phyloP scores from a whole-genome alignment of 306 rosid genomes.

The Senna siamea region DNA sequence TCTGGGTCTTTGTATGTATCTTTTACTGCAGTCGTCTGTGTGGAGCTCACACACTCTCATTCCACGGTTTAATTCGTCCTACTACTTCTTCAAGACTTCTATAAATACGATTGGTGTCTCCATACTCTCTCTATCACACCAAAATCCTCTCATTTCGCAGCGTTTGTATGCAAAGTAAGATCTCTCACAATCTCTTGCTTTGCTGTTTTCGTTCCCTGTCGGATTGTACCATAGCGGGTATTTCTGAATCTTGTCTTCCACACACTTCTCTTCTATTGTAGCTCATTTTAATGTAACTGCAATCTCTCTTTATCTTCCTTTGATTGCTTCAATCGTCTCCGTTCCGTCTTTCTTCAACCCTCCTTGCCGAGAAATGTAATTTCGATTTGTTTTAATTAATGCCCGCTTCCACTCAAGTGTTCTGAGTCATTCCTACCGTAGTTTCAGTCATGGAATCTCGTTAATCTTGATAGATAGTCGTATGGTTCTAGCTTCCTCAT shows the following conservation, averaged over 20 bases:
- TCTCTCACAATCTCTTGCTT: conserved; percentile 41
- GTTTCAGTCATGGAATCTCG: conserved; percentile 69
- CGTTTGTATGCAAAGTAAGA: conserved; percentile 33
- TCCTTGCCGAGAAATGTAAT: conserved; percentile 64
- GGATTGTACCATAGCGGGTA: conserved; percentile 25
- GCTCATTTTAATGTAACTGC: conserved; percentile 64
- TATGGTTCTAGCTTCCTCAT: conserved; percentile 28
- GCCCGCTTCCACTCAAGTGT: conserved; percentile 49
- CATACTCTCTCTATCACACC: conserved; percentile 51
- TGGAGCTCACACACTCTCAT: neutral
- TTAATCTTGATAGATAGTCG: conserved; percentile 45
- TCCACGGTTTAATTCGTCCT: neutral
- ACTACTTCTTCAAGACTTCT: conserved; percentile 12
- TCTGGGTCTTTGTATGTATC: neutral
- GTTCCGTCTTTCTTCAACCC: conserved; percentile 24
- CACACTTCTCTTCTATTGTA: conserved; percentile 15
- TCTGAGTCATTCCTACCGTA: conserved; percentile 48
- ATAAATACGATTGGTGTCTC: conserved; percentile 48
- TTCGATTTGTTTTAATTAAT: conserved; percentile 47
- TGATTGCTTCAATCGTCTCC: conserved; percentile 19
- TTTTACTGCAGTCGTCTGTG: neutral
- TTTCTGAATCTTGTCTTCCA: conserved; percentile 39
- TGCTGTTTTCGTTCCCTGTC: conserved; percentile 35
- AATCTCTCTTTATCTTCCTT: conserved; percentile 31
- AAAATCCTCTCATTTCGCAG: conserved; percentile 31